Conservation (phyloP, 371 early-diverging fungal species). For the Rhizopus delemar region DNA sequence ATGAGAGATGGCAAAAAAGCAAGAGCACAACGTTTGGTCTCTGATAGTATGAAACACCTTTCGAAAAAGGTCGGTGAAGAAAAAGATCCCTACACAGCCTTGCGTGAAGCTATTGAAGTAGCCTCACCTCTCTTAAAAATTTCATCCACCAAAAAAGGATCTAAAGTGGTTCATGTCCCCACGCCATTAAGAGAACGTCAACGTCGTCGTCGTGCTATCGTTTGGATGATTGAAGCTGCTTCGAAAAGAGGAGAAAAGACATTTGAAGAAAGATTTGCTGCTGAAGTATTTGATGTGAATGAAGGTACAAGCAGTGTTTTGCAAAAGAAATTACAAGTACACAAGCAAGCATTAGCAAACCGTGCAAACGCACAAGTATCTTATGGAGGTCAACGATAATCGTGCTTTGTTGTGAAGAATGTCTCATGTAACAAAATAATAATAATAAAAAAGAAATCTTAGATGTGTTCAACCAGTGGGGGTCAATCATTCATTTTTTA, state of each 20-base stretch:
- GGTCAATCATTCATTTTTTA: too few relatives aligned
- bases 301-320: conserved; percentile 75
- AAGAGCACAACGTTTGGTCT: conserved; percentile 70
- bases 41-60: conserved; percentile 71
- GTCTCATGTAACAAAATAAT: background rate
- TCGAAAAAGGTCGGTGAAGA: conserved; percentile 58
- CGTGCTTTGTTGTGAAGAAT: background rate
- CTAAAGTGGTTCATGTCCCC: conserved; percentile 81
- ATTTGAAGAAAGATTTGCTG: conserved; percentile 76
- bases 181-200: conserved; percentile 79
- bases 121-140: conserved; percentile 80
- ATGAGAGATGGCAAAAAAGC: conserved; percentile 88
- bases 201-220: conserved; percentile 78
- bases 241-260: conserved; percentile 62
- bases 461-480: background rate
- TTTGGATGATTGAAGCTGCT: conserved; percentile 87
- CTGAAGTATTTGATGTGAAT: conserved; percentile 79
- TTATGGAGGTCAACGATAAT: conserved; percentile 43
- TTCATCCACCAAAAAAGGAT: conserved; percentile 69
- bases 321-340: conserved; percentile 61
- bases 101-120: conserved; percentile 74
- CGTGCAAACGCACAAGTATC: conserved; percentile 74
- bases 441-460: background rate
- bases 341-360: conserved; percentile 78
- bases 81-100: conserved; percentile 61